phyloP scores from a whole-genome alignment of 495 filamentous ascomycete genomes.

The Tuber microsphaerosporum region DNA sequence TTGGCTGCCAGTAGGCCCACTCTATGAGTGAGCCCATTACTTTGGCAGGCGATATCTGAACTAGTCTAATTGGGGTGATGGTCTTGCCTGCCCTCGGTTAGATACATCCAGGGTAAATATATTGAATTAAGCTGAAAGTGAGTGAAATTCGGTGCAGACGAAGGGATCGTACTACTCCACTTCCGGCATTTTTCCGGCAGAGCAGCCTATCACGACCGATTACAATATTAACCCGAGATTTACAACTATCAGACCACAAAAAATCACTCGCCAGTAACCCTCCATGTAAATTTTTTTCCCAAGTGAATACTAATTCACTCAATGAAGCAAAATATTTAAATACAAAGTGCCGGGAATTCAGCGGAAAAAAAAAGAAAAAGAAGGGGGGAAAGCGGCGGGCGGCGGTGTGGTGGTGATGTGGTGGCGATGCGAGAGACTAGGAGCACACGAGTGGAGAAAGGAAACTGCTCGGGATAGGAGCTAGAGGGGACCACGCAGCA shows the following conservation, averaged over 20 bases:
- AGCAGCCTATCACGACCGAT: neutral
- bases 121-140: too few species aligned
- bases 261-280: neutral
- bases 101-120: too few species aligned
- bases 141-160: too few species aligned
- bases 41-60: too few species aligned
- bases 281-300: neutral
- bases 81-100: too few species aligned
- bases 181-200: neutral
- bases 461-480: neutral
- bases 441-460: neutral
- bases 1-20: too few species aligned
- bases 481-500: conserved; percentile 15
- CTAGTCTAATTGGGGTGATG: too few species aligned
- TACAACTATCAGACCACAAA: neutral
- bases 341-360: neutral
- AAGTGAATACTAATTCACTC: neutral
- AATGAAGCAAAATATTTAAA: neutral
- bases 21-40: too few species aligned
- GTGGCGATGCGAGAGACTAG: neutral
- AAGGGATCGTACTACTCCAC: neutral
- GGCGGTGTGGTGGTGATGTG: neutral
- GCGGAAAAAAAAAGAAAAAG: neutral
- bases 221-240: neutral
- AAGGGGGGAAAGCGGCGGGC: conserved; percentile 5